A percentile compares a stretch with the other conserved stretches of the same genome.
phyloP scores from a whole-genome alignment of 2,329 filamentous ascomycete genomes.

The Hymenoscyphus scutula region DNA sequence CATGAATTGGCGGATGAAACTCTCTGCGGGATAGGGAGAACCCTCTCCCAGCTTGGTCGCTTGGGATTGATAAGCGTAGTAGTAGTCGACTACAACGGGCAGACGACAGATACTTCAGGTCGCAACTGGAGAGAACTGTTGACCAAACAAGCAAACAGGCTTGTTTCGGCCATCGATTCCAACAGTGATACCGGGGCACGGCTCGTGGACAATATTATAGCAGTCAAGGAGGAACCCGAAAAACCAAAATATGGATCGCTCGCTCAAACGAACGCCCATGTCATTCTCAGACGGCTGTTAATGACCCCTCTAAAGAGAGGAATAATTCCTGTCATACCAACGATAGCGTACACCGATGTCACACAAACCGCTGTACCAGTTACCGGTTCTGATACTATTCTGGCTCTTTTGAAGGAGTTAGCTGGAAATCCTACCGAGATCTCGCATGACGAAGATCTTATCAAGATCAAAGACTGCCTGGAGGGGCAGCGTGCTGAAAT shows the following conservation, averaged over 20 bases:
- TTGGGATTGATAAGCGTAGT: constrained; percentile 81
- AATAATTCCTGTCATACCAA: constrained; percentile 67
- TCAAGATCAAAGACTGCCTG: constrained; percentile 40
- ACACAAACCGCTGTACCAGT: constrained; percentile 48
- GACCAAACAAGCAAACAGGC: constrained; percentile 65
- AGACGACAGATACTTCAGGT: constrained; percentile 22
- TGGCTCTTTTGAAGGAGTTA: constrained; percentile 75
- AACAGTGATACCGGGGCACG: constrained; percentile 67
- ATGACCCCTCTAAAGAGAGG: constrained; percentile 65
- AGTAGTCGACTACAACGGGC: constrained; percentile 68
- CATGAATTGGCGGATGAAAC: constrained; percentile 67
- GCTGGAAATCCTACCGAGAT: constrained; percentile 56
- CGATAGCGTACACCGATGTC: constrained; percentile 57
- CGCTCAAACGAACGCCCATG: constrained; percentile 29
- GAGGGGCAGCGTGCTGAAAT: constrained; percentile 49
- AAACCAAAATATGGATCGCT: constrained; percentile 10
- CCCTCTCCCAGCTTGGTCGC: constrained; percentile 76
- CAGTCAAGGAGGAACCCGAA: constrained; percentile 27
- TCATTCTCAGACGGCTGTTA: constrained; percentile 53
- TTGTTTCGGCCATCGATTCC: constrained; percentile 72
- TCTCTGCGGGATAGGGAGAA: constrained; percentile 74
- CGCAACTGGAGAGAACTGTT: constrained; percentile 44
- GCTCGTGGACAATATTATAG: constrained; percentile 55
- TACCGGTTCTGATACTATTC: constrained; percentile 61
- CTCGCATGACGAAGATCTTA: constrained; percentile 42